Base-by-base conservation (phyloP, 495 filamentous ascomycete species). In the Alectoria sarmentosa region DNA sequence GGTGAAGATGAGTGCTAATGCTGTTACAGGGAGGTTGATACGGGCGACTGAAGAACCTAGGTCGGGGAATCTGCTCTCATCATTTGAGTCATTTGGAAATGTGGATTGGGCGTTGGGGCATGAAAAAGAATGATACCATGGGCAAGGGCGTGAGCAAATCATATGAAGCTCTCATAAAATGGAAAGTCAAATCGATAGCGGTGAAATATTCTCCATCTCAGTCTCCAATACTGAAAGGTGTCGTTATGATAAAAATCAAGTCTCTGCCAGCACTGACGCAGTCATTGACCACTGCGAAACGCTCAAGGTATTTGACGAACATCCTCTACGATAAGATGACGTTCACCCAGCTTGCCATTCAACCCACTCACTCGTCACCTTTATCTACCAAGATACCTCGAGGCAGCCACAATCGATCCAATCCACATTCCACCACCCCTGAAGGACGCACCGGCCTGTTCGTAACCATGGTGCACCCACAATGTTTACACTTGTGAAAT, bases 21-120 rank as follows among this genome's bases (percentile, higher is more conserved):
- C 4, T 56, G 30, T 26, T 19, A 17, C 13, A 64, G 62, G 55
- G 89, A 90, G 74, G 84, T 90, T 70, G 88, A 90, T 75, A 89
- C 89, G 38, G 88, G 88, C 46, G 87, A 90, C 73, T 90, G 74
- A 85, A 15, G 19, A 23, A 34, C 1, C 17, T 1, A 34, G n/a
- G 38, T 0, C n/a, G 1, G 19, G 15, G 17, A 19, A 1, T 0
- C 15, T 41, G 4, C 32, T 26, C 8, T 23, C 34, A 2, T 26
- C 26, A 19, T 44, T 58, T 17, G 26, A 28, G 14, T 3, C 19
- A 7, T 23, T 39, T 23, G 38, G 13, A 10, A 10, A 7, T 23
- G 52, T 23, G 38, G 13, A 10, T n/a, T 44, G 21, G 23, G 62
- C n/a, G 11, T 23, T 17, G 37, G 15, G 34, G 39, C n/a, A 58